Conservation (phyloP, 1,284 basidiomycete genomes). For the Bondarzewia mesenterica region DNA sequence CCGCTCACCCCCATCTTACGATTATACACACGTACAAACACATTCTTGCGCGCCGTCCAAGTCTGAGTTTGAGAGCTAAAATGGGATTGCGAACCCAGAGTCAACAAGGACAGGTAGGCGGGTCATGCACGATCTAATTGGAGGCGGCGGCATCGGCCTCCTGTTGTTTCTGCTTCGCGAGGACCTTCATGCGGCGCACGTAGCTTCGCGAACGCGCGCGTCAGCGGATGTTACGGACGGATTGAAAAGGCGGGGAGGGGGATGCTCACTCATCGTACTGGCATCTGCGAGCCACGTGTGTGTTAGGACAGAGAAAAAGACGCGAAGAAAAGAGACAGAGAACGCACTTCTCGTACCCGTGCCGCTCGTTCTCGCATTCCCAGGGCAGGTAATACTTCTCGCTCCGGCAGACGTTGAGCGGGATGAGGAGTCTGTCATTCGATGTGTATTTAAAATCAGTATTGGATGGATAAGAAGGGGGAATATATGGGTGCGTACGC, state of each 20-base stretch:
- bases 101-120: too few species aligned
- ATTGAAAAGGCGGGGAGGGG: background rate
- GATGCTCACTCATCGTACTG: constrained; percentile 80
- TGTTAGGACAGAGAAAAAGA: constrained; percentile 3
- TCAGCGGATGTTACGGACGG: constrained; percentile 5
- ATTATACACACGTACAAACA: background rate
- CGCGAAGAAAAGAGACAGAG: background rate
- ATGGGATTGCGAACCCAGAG: too few species aligned
- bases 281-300: constrained; percentile 44
- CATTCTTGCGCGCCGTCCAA: too few species aligned
- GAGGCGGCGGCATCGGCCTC: constrained; percentile 49
- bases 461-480: background rate
- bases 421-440: constrained; percentile 65
- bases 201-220: constrained; percentile 43
- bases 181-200: constrained; percentile 76
- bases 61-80: too few species aligned
- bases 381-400: constrained; percentile 70
- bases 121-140: background rate
- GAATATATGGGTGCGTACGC: constrained; percentile 47
- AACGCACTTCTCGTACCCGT: constrained; percentile 70
- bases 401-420: constrained; percentile 75
- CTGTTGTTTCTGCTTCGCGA: constrained; percentile 62
- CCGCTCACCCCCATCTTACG: background rate
- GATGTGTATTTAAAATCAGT: background rate
- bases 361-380: constrained; percentile 78